Evolutionary conservation across 345 rosid genomes (phyloP).

Genomic region (Microcos paniculata): DNA sequence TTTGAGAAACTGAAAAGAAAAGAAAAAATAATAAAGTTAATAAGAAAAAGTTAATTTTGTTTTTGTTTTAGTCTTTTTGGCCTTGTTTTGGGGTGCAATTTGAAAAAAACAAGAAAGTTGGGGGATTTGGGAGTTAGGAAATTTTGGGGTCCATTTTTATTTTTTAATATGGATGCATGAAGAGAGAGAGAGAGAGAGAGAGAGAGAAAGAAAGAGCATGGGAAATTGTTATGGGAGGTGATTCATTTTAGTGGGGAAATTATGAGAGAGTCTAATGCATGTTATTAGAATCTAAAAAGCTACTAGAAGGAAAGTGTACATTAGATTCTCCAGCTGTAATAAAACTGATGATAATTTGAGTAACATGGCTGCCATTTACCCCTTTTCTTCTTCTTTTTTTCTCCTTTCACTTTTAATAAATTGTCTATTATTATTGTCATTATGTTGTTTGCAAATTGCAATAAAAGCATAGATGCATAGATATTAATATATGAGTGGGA

Average conservation of each 20-base stretch:
- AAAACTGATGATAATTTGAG: not conserved
- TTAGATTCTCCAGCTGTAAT: not conserved
- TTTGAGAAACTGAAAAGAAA: not conserved
- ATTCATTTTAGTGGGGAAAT: not conserved
- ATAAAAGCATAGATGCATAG: not conserved
- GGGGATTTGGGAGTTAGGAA: not conserved
- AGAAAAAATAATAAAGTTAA: too few species aligned
- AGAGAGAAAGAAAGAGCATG: not conserved
- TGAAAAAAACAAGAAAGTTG: not conserved
- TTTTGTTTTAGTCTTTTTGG: not conserved
- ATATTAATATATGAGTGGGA: not conserved
- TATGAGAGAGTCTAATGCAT: not conserved
- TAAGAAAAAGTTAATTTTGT: not conserved
- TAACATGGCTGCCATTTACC: not conserved
- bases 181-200: not conserved
- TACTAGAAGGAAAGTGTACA: not conserved
- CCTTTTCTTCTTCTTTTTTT: not conserved
- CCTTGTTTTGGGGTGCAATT: not conserved
- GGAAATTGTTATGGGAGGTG: not conserved
- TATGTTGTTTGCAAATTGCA: not conserved
- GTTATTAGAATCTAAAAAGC: conserved; percentile 5
- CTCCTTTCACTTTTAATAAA: not conserved
- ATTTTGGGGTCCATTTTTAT: not conserved
- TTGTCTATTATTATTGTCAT: not conserved
- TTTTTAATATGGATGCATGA: not conserved